Base-by-base conservation (phyloP, 208 protist species). In the Trypanosoma rangeli region DNA sequence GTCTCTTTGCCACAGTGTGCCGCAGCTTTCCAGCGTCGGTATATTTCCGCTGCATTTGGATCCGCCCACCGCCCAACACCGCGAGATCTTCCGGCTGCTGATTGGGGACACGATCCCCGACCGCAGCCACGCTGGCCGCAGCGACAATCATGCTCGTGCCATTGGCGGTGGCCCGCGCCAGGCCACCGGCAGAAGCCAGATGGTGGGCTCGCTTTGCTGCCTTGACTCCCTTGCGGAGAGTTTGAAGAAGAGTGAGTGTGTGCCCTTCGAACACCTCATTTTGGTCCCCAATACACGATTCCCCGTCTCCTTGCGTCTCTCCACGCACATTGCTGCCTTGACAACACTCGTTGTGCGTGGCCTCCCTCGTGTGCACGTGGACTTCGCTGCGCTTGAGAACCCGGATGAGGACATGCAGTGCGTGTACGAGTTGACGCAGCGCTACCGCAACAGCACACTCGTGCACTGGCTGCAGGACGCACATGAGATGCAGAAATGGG, bases 31-130 rank as follows among this genome's bases (percentile, higher is more conserved):
- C 18, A 83, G 87, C 18, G 85, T 96, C 12, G 88, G 80, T 7
- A 80, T 96, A 54, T 96, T 96, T 55, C 88, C 91, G 8, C 64
- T 96, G 29, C 91, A 96, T 68, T 75, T 96, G 8, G 91, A 96
- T 71, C 91, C 91, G 10, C 91, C 91, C 8, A 96, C 91, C 29
- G 64, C 82, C 13, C 88, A 96, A 55, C 91, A 96, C 64, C 80
- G 84, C 1, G 83, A 92, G 29, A 71, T 96, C 1, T 96, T 96
- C 68, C 74, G 80, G 13, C 80, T 94, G n/a, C 80, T 96, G 49
- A 79, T 94, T 44, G 88, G 84, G 35, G 67, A 71, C 9, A 61
- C n/a, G 18, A 64, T 35, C 46, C 48, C 29, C 20, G 48, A 60
- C 22, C 50, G 12, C 10, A 29, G 8, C 15, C 61, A 33, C 42